These are phyloP conservation scores for Serendipita sp. DNA, from an alignment of 768 basidiomycete genomes.

Conservation along the genomic window DNA sequence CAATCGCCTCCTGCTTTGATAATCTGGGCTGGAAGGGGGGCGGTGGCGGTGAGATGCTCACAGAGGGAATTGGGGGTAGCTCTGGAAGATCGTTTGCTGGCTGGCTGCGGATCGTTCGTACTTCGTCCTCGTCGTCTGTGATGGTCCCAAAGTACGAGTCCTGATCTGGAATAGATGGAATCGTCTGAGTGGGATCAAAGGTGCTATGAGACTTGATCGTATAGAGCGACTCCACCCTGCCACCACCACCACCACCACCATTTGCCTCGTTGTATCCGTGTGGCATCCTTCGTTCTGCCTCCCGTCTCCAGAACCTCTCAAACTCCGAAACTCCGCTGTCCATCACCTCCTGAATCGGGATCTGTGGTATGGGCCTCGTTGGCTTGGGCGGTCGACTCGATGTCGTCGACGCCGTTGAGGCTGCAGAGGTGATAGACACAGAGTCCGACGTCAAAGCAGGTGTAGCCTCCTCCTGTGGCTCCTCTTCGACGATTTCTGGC, in stretches of 20 bases:
- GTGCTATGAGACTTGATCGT: background rate
- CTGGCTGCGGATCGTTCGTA: background rate
- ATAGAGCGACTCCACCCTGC: background rate
- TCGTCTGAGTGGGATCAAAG: background rate
- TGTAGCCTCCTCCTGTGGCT: background rate
- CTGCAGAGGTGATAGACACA: background rate
- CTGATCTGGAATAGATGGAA: conserved; percentile 5
- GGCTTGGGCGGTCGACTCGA: background rate
- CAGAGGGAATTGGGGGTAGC: background rate
- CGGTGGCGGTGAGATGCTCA: background rate
- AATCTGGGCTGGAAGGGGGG: background rate
- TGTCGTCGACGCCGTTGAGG: background rate
- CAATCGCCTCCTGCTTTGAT: background rate
- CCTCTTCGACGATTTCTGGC: background rate
- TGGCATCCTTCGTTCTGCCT: background rate
- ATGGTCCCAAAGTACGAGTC: background rate
- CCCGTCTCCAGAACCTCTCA: background rate
- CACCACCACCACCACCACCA: background rate
- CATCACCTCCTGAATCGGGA: background rate
- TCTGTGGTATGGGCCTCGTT: background rate
- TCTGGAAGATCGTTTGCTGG: background rate
- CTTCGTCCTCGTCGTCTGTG: conserved; percentile 1
- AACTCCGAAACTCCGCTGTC: background rate
- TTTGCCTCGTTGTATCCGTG: background rate
- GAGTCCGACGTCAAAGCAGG: background rate